Evolutionary conservation across 768 basidiomycete species (phyloP), one percentile per base, ranked within the genome.

Genomic region (Boletus fagicola): DNA sequence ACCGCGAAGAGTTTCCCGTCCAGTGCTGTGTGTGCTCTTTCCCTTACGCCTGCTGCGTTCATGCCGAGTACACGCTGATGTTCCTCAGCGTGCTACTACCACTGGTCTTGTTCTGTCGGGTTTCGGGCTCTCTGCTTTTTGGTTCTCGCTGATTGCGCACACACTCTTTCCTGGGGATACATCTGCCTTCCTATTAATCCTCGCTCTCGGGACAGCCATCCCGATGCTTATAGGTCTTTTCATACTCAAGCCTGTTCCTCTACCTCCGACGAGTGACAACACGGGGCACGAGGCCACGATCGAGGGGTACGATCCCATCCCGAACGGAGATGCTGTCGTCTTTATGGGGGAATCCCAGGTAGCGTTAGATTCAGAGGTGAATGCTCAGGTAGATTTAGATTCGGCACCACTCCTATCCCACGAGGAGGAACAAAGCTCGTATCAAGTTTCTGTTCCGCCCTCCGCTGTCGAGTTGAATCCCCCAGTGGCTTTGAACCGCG

Each of bases 71-170:
- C 49, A 18, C 16, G 11, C 35, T 49, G 38, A 56, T 49, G 24
- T 53, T 24, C 30, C 49, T 28, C 47, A 92, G 88, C 80, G 92
- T 20, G 92, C 87, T 12, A 85, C 85, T 0, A 82, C 85, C 10
- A 91, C 88, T 0, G 87, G 88, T 2, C 68, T 92, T 10, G 92
- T 94, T 35, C 72, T 94, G 20, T 91, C 92, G 0, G 94, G 92
- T 33, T 94, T 92, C 60, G 94, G 94, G 0, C 82, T 98, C 16
- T 94, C 92, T 0, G 94, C 94, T 0, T 96, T 96, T 77, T 77
- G 90, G 60, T 97, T 95, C 73, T 90, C 91, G 13, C 80, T 85
- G 1, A 73, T 95, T 38, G 85, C 92, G 0, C 86, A 87, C 54
- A 65, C 81, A 0, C 69, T 86, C 43, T 95, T 85, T 65, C 85